Evolutionary conservation across 2,329 filamentous ascomycete species (phyloP), one percentile per base, ranked within the genome.

Genomic region (Aotearoamyces nothofagi): DNA sequence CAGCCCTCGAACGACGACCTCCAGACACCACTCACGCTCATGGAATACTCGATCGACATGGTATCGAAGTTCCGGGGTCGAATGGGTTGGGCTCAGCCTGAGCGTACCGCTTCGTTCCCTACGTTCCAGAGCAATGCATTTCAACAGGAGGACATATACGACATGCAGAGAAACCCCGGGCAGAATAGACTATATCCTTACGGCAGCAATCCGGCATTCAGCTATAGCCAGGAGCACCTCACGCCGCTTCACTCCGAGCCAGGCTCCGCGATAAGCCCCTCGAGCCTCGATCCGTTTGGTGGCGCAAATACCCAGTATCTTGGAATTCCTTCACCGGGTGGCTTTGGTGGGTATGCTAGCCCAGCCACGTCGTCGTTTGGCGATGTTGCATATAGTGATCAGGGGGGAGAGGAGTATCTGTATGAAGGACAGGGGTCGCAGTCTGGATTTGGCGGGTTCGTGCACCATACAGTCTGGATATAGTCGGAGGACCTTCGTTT

Each of bases 31-130:
- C 53, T 80, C 35, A 57, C 61, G 4, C 60, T 84, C 24, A 79
- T 83, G 71, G 71, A 79, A 41, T 74, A 75, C 36, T 77, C 79
- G 11, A 71, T 78, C 31, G 66, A 79, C 40, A 70, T 72, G 26
- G 70, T 80, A 31, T 58, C 61, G 33, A 69, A 74, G 42, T 83
- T 84, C 53, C 71, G 75, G 41, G 61, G 58, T 19, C 68, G 74
- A 39, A 73, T 81, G 60, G 72, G 76, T 26, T 80, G 72, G 72
- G 50, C 61, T 24, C 63, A 70, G 35, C 69, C 70, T 8, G 56
- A 60, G 37, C 58, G 66, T 37, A 70, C 69, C 24, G 62, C 58
- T 5, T 69, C 69, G 7, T 74, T 73, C 50, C 68, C 69, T 15
- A 65, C 66, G 45, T 74, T 73, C 48, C 52, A 64, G 39, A 57